Conservation (phyloP, 306 rosid genomes). For the Corylus heterophylla region DNA sequence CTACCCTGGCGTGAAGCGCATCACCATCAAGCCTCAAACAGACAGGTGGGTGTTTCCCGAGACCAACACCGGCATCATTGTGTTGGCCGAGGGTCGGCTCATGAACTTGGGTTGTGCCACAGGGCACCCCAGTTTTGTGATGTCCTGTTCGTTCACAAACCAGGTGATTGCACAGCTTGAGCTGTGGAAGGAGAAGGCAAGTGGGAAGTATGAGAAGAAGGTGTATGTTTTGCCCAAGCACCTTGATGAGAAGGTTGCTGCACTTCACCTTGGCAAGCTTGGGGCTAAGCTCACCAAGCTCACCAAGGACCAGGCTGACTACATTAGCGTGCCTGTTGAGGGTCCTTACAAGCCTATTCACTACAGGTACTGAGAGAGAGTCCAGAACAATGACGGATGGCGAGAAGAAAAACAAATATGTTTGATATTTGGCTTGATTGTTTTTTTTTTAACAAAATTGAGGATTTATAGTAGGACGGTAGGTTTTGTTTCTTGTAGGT, state of each 20-base stretch:
- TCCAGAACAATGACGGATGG: constrained; percentile 2
- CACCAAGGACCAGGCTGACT: constrained; percentile 81
- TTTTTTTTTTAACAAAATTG: background rate
- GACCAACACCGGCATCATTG: constrained; percentile 61
- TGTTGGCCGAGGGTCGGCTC: constrained; percentile 91
- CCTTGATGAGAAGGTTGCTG: constrained; percentile 96
- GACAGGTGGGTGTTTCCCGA: constrained; percentile 98
- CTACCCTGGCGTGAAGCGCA: constrained; percentile 80
- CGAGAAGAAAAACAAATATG: background rate
- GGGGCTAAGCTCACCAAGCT: constrained; percentile 94
- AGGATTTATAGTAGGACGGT: constrained; percentile 23
- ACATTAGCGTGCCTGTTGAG: constrained; percentile 80
- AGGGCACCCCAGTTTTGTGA: constrained; percentile 97
- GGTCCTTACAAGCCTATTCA: constrained; percentile 96
- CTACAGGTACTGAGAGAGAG: constrained; percentile 75
- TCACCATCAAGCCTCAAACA: constrained; percentile 91
- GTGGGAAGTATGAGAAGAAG: constrained; percentile 86
- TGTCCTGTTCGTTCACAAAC: constrained; percentile 98
- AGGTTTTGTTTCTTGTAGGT: constrained; percentile 28
- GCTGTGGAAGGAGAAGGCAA: constrained; percentile 79
- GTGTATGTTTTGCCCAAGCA: constrained; percentile 92
- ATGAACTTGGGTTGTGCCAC: constrained; percentile 99
- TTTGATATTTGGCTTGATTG: constrained; percentile 6
- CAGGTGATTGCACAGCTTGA: constrained; percentile 97
- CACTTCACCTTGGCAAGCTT: constrained; percentile 92